Evolutionary conservation across 1,284 basidiomycete species (phyloP), one percentile per base, ranked within the genome.

Genomic region (Apiotrichum montevideense): DNA sequence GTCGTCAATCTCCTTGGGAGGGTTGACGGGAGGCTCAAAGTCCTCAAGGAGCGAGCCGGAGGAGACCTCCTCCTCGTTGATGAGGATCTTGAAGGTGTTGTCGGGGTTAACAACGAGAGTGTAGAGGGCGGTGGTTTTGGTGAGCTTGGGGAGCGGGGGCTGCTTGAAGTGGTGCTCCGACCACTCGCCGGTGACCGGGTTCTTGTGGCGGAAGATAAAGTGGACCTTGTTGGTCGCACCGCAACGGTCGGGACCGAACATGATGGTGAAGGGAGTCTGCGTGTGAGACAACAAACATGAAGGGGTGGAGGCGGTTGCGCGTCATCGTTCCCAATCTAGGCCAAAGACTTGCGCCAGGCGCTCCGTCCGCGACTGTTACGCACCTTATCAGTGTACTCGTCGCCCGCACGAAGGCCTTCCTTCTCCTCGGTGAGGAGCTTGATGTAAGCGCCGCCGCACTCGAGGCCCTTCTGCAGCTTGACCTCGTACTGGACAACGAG

Each of bases 381-480:
- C 21, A 46, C 45, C 45, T 90, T 89, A 79, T 96, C 92, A 52
- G 88, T 89, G 78, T 96, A 96, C 74, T 95, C 93, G 79, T 91
- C 89, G 59, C 90, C 90, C 57, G 87, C 87, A 78, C 92, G 87
- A 82, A 94, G 90, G 62, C 91, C 92, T 71, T 91, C 85, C 35
- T 63, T 75, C 46, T 67, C 66, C 62, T 80, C 81, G 44, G 77
- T 79, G 52, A 99, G 85, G 57, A 99, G 86, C 81, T 99, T 99
- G 80, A 98, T 79, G 80, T 99, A 99, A 43, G 96, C 96, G 80
- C 96, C 96, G 78, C 96, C 96, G 70, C 96, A 99, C 79, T 95
- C 94, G 58, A 97, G 90, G 57, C 95, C 95, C 79, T 98, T 95
- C 81, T 99, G 95, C 77, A 97, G 91, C 81, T 98, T 97, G 79